phyloP scores from a whole-genome alignment of 305 asterid species.

The Fraxinus angustifolia region DNA sequence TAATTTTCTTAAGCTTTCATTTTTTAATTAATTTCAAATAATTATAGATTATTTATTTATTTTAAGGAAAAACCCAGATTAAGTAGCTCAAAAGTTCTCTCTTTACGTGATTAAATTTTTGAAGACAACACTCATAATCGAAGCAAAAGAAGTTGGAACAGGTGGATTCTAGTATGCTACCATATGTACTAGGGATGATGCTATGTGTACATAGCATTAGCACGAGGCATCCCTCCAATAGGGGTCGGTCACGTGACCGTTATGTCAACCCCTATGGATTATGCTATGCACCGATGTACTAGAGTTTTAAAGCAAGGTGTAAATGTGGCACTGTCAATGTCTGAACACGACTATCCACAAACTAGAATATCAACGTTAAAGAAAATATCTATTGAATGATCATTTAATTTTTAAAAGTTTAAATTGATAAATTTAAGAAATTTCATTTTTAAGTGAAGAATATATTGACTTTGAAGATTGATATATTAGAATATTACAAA shows the following conservation, averaged over 20 bases:
- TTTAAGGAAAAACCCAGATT: not conserved
- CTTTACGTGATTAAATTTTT: not conserved
- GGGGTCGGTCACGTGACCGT: too few relatives aligned
- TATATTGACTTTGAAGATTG: too few relatives aligned
- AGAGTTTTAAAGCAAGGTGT: not conserved
- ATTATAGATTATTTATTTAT: not conserved
- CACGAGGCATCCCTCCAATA: too few relatives aligned
- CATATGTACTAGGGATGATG: not conserved
- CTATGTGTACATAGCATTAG: too few relatives aligned
- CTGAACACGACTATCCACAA: not conserved
- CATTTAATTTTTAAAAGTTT: not conserved
- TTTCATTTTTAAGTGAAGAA: too few relatives aligned
- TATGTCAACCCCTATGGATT: too few relatives aligned
- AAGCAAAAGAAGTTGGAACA: not conserved
- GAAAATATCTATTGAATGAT: not conserved
- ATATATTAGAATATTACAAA: too few relatives aligned
- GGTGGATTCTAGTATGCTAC: not conserved
- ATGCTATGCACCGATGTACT: not conserved
- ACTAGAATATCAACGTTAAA: not conserved
- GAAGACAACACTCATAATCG: not conserved
- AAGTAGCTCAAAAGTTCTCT: not conserved
- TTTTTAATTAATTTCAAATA: not conserved
- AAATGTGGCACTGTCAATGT: not conserved
- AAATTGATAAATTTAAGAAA: too few relatives aligned
- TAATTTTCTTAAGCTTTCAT: not conserved